Evolutionary conservation across 1,284 basidiomycete genomes (phyloP), one percentile per base, ranked within the genome.

Genomic region (Thecaphora frezii): DNA sequence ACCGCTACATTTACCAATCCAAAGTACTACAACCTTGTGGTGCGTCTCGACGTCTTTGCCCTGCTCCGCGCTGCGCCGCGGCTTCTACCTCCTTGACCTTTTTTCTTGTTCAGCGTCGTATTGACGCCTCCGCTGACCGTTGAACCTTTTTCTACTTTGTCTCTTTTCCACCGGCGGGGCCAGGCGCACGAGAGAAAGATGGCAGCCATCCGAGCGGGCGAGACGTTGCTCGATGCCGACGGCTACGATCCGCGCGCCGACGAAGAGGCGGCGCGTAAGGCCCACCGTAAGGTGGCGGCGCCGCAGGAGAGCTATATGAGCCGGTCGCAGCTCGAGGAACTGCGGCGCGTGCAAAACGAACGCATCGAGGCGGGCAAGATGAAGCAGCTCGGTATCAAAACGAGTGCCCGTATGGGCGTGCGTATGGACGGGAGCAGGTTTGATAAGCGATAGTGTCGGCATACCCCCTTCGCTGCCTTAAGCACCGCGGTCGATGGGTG

Each of bases 11-110:
- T 62, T 8, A 43, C 59, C 5, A 24, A 21, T n/a, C 50, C 53
- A 16, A 62, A 62, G 38, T 62, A 58, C 25, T 62, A 62, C 50
- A 46, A 62, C 39, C 46, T 62, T 10, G 59, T 60, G 18, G 39
- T 41, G 18, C 14, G 38, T 39, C 38, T 39, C 19, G 36, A 28
- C 26, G n/a, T n/a, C 33, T 13, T 38, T 9, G 23, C 43, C 9
- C 19, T 9, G 19, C 43, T 9, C 9, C 10, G 10, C 8, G 16
- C 7, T n/a, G 38, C 19, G 10, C 38, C 19, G 10, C 13, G n/a
- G n/a, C n/a, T n/a, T n/a, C n/a, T n/a, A n/a, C n/a, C n/a, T n/a
- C n/a, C n/a, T 38, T 14, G 13, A 13, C 13, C n/a, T n/a, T n/a
- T n/a, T n/a, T n/a, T n/a, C n/a, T n/a, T n/a, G n/a, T n/a, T n/a